These are phyloP conservation scores for Ensete ventricosum DNA, from an alignment of 176 grass and related monocot species.

Conservation along the genomic window DNA sequence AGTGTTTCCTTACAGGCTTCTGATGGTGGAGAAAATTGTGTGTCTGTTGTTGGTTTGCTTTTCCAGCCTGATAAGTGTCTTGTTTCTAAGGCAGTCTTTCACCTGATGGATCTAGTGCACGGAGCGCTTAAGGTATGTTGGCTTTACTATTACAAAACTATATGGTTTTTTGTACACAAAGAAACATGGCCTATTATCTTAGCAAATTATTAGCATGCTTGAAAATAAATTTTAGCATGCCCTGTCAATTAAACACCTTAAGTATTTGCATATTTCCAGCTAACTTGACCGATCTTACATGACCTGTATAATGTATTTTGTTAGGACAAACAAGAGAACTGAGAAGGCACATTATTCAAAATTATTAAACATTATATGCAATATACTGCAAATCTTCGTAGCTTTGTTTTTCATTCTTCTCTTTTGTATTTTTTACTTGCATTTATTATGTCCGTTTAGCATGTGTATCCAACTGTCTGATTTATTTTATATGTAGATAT, in stretches of 20 bases:
- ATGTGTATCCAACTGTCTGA: too few relatives aligned
- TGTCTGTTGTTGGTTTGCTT: constrained; percentile 75
- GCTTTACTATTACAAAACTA: not conserved
- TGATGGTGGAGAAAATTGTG: constrained; percentile 11
- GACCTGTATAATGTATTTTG: not conserved
- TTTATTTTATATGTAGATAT: too few relatives aligned
- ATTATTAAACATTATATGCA: too few relatives aligned
- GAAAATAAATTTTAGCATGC: too few relatives aligned
- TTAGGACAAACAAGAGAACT: too few relatives aligned
- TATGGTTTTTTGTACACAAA: not conserved
- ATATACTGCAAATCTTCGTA: too few relatives aligned
- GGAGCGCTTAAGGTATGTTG: constrained; percentile 74
- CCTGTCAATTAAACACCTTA: too few relatives aligned
- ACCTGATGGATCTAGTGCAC: constrained; percentile 74
- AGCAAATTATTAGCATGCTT: not conserved
- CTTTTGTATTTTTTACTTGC: too few relatives aligned
- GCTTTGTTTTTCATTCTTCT: too few relatives aligned
- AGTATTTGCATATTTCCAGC: too few relatives aligned
- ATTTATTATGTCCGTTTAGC: too few relatives aligned
- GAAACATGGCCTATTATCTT: not conserved
- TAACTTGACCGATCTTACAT: not conserved
- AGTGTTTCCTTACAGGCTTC: constrained; percentile 12
- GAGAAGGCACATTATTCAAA: too few relatives aligned
- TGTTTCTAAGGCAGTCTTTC: constrained; percentile 66
- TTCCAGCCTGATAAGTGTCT: constrained; percentile 70